Conservation (phyloP, 2,329 filamentous ascomycete species). For the Scedosporium apiospermum region DNA sequence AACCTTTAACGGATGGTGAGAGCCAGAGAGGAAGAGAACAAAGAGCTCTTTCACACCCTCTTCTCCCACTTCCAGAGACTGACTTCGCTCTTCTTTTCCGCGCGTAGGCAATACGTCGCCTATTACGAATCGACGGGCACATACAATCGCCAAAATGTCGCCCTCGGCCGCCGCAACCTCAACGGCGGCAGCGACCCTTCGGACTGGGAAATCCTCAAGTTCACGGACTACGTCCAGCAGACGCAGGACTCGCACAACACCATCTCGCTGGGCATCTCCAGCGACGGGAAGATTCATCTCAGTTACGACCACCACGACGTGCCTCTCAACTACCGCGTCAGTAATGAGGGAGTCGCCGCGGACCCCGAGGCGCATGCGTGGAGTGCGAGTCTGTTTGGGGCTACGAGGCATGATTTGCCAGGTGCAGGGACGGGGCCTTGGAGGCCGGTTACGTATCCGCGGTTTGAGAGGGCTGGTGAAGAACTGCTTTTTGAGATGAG, state of each 20-base stretch:
- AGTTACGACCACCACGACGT: constrained; percentile 15
- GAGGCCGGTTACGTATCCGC: constrained; percentile 13
- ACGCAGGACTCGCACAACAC: constrained; percentile 14
- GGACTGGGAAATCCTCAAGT: constrained; percentile 11
- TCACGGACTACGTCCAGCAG: constrained; percentile 13
- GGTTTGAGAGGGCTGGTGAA: constrained; percentile 11
- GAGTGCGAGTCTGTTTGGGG: constrained; percentile 10
- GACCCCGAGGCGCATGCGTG: constrained; percentile 8
- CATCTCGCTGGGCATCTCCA: constrained; percentile 14
- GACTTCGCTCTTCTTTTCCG: not conserved
- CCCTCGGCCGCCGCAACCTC: constrained; percentile 11
- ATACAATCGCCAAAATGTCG: constrained; percentile 11
- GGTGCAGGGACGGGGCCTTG: constrained; percentile 9
- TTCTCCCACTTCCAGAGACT: not conserved
- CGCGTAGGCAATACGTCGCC: constrained; percentile 11
- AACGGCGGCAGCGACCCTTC: not conserved
- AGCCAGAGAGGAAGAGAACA: no score
- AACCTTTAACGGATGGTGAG: constrained; percentile 10
- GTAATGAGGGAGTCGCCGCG: constrained; percentile 8
- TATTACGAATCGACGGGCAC: constrained; percentile 12
- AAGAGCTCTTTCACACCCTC: not conserved
- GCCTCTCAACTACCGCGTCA: constrained; percentile 14
- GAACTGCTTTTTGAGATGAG: constrained; percentile 13
- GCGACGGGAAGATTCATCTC: constrained; percentile 12
- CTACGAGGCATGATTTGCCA: constrained; percentile 10